Conservation (phyloP, 2,329 filamentous ascomycete species). For the Cladophialophora yegresii region DNA sequence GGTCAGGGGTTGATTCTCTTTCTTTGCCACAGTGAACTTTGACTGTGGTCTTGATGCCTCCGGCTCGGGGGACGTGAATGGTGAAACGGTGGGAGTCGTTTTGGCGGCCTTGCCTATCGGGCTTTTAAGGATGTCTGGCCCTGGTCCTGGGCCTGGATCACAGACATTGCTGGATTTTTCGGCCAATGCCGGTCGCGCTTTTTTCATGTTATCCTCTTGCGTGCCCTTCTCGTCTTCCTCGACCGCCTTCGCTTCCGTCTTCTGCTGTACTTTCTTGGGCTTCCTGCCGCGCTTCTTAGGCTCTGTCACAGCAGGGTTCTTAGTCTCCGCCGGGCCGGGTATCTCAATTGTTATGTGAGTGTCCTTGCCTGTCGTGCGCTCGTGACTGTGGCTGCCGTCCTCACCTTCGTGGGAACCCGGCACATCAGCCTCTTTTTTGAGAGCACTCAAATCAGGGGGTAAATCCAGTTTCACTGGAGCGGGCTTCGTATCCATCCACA, state of each 20-base stretch:
- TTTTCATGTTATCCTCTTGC: neutral
- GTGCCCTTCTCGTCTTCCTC: slow-evolving; percentile 18
- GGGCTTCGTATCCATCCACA: slow-evolving; percentile 35
- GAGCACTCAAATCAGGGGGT: slow-evolving; percentile 30
- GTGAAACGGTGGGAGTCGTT: slow-evolving; percentile 23
- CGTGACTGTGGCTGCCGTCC: slow-evolving; percentile 1
- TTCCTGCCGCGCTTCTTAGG: slow-evolving; percentile 37
- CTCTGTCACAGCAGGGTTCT: slow-evolving; percentile 16
- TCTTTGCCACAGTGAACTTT: neutral
- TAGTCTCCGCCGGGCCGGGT: slow-evolving; percentile 17
- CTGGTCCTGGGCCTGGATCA: neutral
- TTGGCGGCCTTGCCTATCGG: neutral
- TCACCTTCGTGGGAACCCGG: slow-evolving; percentile 6
- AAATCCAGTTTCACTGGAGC: slow-evolving; percentile 34
- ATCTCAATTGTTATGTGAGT: slow-evolving; percentile 31
- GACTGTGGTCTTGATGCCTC: neutral
- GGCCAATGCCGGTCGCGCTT: slow-evolving; percentile 20
- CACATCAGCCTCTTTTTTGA: slow-evolving; percentile 30
- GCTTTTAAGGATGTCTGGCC: neutral
- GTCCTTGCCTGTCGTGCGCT: slow-evolving; percentile 6
- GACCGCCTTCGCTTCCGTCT: slow-evolving; percentile 8
- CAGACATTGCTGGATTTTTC: slow-evolving; percentile 27
- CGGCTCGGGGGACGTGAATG: slow-evolving; percentile 24
- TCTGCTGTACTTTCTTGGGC: slow-evolving; percentile 29
- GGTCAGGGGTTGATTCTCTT: slow-evolving; percentile 9